These are phyloP conservation scores for Hypocreales sp. DNA, from an alignment of 2,329 filamentous ascomycete genomes.

Conservation along the genomic window DNA sequence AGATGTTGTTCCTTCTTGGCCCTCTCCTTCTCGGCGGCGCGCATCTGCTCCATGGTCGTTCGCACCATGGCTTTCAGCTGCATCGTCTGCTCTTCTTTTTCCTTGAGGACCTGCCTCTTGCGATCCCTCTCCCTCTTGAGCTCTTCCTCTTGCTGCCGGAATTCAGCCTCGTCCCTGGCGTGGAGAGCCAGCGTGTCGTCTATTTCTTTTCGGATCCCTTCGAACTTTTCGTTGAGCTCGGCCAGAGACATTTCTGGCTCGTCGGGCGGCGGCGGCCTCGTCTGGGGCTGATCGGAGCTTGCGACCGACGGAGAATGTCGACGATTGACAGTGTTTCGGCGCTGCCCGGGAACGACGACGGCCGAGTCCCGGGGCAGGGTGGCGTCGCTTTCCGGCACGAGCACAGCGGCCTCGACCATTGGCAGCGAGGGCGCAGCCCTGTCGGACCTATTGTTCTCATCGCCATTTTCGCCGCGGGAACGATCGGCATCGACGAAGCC, in stretches of 20 bases:
- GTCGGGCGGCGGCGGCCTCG: conserved; percentile 27
- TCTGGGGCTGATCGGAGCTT: conserved; percentile 32
- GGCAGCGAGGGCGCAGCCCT: conserved; percentile 34
- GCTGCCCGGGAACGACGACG: conserved; percentile 27
- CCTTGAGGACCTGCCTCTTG: conserved; percentile 62
- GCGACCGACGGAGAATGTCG: conserved; percentile 60
- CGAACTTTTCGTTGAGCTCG: conserved; percentile 67
- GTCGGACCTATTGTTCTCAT: conserved; percentile 30
- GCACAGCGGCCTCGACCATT: conserved; percentile 43
- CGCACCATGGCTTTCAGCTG: conserved; percentile 72
- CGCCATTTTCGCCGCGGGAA: conserved; percentile 19
- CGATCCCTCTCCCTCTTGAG: conserved; percentile 66
- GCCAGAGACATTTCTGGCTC: conserved; percentile 54
- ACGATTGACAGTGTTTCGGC: conserved; percentile 47
- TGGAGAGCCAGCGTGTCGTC: conserved; percentile 62
- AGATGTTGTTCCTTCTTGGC: conserved; percentile 60
- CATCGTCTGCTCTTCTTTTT: conserved; percentile 81
- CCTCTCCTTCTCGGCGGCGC: conserved; percentile 63
- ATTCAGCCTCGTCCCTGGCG: conserved; percentile 56
- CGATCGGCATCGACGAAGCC: conserved; percentile 39
- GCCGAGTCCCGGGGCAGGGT: conserved; percentile 46
- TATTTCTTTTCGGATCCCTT: conserved; percentile 66
- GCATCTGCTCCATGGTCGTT: conserved; percentile 66
- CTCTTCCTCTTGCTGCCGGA: conserved; percentile 47
- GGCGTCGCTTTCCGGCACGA: conserved; percentile 44